Percentiles rank a stretch among this genome's conserved stretches.
phyloP scores from a whole-genome alignment of 805 yeast genomes.

The Candida germanica region DNA sequence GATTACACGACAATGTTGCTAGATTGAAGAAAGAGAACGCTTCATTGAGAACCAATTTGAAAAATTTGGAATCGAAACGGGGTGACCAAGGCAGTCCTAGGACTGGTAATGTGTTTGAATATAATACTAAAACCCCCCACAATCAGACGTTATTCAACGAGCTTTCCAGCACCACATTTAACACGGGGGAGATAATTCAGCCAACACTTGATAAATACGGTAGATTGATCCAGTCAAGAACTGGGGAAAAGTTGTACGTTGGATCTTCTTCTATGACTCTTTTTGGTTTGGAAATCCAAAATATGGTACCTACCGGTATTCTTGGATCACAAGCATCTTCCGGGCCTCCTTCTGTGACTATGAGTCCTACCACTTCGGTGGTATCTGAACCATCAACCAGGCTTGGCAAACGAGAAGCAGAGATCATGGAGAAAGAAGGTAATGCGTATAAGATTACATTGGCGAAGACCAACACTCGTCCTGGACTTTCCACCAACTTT shows the following conservation, averaged over 20 bases:
- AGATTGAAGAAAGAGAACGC: conserved; percentile 65
- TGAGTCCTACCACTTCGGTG: conserved; percentile 9
- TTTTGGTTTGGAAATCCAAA: conserved; percentile 74
- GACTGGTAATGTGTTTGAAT: conserved; percentile 13
- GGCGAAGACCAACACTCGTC: conserved; percentile 64
- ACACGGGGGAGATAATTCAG: conserved; percentile 54
- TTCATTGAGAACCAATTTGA: conserved; percentile 44
- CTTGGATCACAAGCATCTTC: conserved; percentile 6
- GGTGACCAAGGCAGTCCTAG: conserved; percentile 4
- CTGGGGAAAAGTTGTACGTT: conserved; percentile 72
- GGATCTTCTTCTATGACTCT: conserved; percentile 83
- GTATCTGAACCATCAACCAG: conserved; percentile 5
- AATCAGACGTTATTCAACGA: conserved; percentile 13
- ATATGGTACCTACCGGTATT: conserved; percentile 43
- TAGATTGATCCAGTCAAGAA: conserved; percentile 65
- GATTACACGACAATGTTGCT: conserved; percentile 65
- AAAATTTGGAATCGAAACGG: conserved; percentile 22
- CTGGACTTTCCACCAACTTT: conserved; percentile 67
- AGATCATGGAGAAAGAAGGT: conserved; percentile 66
- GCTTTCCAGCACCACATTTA: conserved; percentile 7
- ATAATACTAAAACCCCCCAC: conserved; percentile 15
- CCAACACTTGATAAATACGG: conserved; percentile 73
- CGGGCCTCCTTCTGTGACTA: conserved; percentile 4
- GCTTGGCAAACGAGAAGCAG: conserved; percentile 44
- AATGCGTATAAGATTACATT: conserved; percentile 70